Evolutionary conservation across 192 early-diverging fungal species (phyloP).

Genomic region (Cladochytrium replicatum): DNA sequence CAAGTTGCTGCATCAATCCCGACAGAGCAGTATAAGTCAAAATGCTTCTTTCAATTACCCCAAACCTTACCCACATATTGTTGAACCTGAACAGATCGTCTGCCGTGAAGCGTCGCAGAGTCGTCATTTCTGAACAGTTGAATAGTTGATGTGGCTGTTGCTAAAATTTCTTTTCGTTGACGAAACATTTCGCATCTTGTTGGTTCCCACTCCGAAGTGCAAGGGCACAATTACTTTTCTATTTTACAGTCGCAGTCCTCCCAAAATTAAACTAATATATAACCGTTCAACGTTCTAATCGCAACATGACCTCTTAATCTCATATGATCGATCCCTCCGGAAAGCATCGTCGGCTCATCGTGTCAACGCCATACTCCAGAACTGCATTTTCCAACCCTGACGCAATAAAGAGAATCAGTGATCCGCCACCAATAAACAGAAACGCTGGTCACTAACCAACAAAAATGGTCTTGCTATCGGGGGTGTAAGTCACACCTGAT

Average conservation of each 20-base stretch:
- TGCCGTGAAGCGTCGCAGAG: slow-evolving; percentile 60
- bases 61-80: slow-evolving; percentile 53
- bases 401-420: too few relatives aligned
- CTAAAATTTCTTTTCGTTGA: too few relatives aligned
- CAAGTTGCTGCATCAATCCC: slow-evolving; percentile 54
- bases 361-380: slow-evolving; percentile 75
- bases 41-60: neutral
- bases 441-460: slow-evolving; percentile 62
- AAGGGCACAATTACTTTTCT: too few relatives aligned
- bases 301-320: slow-evolving; percentile 13
- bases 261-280: too few relatives aligned
- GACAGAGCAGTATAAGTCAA: neutral
- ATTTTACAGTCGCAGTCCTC: too few relatives aligned
- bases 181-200: too few relatives aligned
- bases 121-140: slow-evolving; percentile 44
- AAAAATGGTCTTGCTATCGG: slow-evolving; percentile 74
- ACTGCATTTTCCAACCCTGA: slow-evolving; percentile 74
- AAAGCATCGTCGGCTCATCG: slow-evolving; percentile 67
- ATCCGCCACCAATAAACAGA: too few relatives aligned
- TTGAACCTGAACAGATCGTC: slow-evolving; percentile 93
- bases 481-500: slow-evolving; percentile 72
- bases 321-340: slow-evolving; percentile 67
- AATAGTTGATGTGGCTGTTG: too few relatives aligned
- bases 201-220: too few relatives aligned
- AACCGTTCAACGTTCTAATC: too few relatives aligned